Base-by-base conservation (phyloP, 73 alveolate species). In the Paramecium caudatum region DNA sequence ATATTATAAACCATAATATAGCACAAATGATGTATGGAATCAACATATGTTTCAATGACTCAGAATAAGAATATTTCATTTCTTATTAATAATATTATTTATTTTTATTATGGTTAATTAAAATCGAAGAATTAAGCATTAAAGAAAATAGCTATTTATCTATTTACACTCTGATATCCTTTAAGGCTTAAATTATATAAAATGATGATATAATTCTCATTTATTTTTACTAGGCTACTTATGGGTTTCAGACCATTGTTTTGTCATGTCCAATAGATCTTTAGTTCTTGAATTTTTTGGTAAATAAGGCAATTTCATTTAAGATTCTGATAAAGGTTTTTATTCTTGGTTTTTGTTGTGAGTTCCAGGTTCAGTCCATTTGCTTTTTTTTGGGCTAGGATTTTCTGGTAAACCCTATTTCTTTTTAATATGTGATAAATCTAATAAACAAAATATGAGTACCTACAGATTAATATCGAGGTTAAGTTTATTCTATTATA, bases 381-480 rank as follows among this genome's bases (percentile, higher is more conserved):
- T 15, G 2, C 15, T 45, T 27, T 19, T 74, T 13, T 74, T 74
- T 4, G 32, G 47, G n/a, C 17, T 21, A 10, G 88, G 88, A 16
- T 27, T 41, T 45, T 74, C 88, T 16, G 88, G 88, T 21, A 74
- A 39, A n/a, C 69, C 88, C 33, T 37, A 17, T 41, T 74, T 37
- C 47, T 74, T 74, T 74, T 74, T 74, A 5, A 74, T 36, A 41
- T 6, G 16, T 23, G 1, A 3, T 19, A 43, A 12, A 16, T 74
- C 88, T 74, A 74, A 74, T 36, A 8, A 36, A 39, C 6, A 15
- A 0, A 39, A 41, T 39, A 21, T 16, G 7, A 74, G 6, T 30
- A 74, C 88, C 88, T 36, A 74, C 62, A 9, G 88, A 43, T 39
- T 74, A 74, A 4, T 41, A 37, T 74, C 55, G 49, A 8, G 88